Percentiles rank a stretch among this genome's conserved stretches.
These are phyloP conservation scores for Vaccinium vitisidaea DNA, from an alignment of 148 eudicot species.

Conservation along the genomic window DNA sequence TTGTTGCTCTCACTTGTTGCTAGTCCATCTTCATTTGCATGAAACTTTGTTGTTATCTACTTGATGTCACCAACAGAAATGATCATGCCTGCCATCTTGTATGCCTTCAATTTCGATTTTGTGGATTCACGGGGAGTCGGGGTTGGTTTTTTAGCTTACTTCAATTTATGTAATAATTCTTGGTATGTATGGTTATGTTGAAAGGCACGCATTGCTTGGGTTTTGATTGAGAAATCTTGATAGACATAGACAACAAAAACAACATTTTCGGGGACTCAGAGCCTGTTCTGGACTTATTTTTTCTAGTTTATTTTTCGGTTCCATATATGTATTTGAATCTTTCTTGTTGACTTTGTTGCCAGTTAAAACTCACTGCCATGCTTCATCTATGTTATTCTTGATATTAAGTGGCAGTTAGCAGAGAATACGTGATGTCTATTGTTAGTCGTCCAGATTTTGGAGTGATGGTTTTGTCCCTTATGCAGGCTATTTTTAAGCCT, in stretches of 20 bases:
- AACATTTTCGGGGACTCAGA: neutral
- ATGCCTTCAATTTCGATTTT: neutral
- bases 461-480: neutral
- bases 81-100: neutral
- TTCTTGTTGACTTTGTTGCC: slow-evolving; percentile 1
- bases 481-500: slow-evolving; percentile 86
- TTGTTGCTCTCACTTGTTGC: neutral
- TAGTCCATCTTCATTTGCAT: neutral
- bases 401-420: neutral
- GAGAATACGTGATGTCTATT: slow-evolving; percentile 9
- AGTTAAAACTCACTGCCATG: neutral
- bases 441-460: slow-evolving; percentile 1
- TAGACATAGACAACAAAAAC: neutral
- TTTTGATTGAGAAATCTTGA: neutral
- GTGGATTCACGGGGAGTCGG: neutral
- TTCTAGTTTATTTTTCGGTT: neutral
- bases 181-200: neutral
- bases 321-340: neutral
- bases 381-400: neutral
- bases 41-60: neutral
- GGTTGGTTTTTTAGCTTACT: neutral
- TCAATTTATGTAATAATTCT: neutral
- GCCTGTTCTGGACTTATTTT: neutral
- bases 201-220: slow-evolving; percentile 1
- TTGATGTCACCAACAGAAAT: neutral